phyloP scores from a whole-genome alignment of 2,329 filamentous ascomycete species.

The Pseudogymnoascus sp. region DNA sequence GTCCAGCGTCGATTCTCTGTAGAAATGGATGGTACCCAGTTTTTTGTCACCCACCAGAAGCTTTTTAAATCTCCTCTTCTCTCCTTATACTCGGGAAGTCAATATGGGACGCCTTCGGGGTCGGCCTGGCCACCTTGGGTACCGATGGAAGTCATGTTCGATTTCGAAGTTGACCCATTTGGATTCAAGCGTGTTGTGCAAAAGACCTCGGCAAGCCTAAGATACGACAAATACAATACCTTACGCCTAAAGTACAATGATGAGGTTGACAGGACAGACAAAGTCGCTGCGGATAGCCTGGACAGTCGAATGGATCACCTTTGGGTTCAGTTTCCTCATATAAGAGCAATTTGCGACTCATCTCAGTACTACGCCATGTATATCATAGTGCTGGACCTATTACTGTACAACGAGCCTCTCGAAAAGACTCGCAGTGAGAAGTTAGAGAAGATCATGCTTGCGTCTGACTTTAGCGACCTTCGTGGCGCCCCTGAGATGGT shows the following conservation, averaged over 20 bases:
- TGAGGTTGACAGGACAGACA: slow-evolving; percentile 64
- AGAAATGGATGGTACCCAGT: slow-evolving; percentile 95
- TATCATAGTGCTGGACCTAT: slow-evolving; percentile 89
- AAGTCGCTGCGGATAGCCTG: slow-evolving; percentile 43
- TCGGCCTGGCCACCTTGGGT: slow-evolving; percentile 97
- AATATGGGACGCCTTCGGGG: slow-evolving; percentile 75
- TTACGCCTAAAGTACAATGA: slow-evolving; percentile 95
- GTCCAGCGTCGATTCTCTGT: slow-evolving; percentile 91
- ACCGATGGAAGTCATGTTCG: slow-evolving; percentile 96
- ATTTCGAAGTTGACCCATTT: slow-evolving; percentile 86
- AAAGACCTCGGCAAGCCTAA: slow-evolving; percentile 86
- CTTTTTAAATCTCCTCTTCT: slow-evolving; percentile 77
- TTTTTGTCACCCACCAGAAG: slow-evolving; percentile 93
- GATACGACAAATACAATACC: slow-evolving; percentile 98
- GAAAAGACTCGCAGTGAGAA: slow-evolving; percentile 96
- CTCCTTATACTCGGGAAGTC: slow-evolving; percentile 89
- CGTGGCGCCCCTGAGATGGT: slow-evolving; percentile 91
- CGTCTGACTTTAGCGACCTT: slow-evolving; percentile 95
- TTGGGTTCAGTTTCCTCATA: slow-evolving; percentile 92
- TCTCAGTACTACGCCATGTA: slow-evolving; percentile 97
- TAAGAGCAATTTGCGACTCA: slow-evolving; percentile 92
- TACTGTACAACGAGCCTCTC: slow-evolving; percentile 91
- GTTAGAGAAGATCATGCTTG: slow-evolving; percentile 96
- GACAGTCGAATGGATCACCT: slow-evolving; percentile 91
- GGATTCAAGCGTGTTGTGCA: slow-evolving; percentile 98